Conservation (phyloP, 768 basidiomycete species). For the Rhodosporidiobolus odoratus region DNA sequence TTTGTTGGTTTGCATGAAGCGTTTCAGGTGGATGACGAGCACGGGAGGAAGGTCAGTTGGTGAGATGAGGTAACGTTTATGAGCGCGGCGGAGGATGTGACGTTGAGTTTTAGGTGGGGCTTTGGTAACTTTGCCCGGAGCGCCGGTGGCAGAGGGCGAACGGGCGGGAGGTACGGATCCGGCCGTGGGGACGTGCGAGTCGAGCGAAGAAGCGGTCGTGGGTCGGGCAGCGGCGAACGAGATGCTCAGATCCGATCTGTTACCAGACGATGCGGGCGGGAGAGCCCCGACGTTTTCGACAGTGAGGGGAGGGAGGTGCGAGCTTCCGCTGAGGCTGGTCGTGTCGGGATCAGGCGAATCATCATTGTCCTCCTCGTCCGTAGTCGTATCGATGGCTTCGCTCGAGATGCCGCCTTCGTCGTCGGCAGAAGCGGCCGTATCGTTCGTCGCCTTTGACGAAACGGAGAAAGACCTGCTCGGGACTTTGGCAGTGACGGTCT, state of each 20-base stretch:
- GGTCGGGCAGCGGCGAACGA: too few species aligned
- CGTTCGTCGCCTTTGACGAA: background rate
- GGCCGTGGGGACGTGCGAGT: background rate
- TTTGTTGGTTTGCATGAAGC: conserved; percentile 80
- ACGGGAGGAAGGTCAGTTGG: conserved; percentile 66
- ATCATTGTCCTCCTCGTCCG: conserved; percentile 28
- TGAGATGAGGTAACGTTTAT: conserved; percentile 90
- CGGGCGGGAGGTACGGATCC: background rate
- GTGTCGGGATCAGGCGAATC: background rate
- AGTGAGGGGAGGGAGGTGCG: background rate
- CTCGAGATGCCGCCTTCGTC: conserved; percentile 16
- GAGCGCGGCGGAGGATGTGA: conserved; percentile 72
- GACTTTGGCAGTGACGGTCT: too few species aligned
- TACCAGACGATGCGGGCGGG: background rate
- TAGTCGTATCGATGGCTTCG: conserved; percentile 29
- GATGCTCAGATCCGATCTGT: too few species aligned
- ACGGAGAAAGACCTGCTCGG: too few species aligned
- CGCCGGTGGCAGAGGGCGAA: background rate
- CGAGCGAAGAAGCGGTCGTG: too few species aligned
- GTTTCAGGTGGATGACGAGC: conserved; percentile 85
- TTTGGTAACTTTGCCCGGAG: background rate
- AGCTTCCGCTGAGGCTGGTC: conserved; percentile 18
- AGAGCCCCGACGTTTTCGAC: conserved; percentile 10
- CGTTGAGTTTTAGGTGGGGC: conserved; percentile 53
- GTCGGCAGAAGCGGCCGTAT: background rate